Percentiles rank a stretch among this genome's conserved stretches.
phyloP scores from a whole-genome alignment of 768 basidiomycete species.

The Suillus luteus region DNA sequence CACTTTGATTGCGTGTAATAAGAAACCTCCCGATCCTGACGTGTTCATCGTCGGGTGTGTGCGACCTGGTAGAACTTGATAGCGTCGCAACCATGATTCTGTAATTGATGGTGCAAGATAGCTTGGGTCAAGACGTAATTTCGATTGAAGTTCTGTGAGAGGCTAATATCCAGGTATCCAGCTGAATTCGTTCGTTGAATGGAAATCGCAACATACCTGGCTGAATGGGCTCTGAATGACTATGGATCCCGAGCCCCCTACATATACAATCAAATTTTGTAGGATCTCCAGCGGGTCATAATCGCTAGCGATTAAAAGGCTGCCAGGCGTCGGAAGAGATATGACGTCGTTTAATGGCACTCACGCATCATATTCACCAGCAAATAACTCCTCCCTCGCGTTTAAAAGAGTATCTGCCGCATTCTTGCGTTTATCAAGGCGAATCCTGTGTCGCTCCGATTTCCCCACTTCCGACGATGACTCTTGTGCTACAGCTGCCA shows the following conservation, averaged over 20 bases:
- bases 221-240: slow-evolving; percentile 84
- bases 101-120: slow-evolving; percentile 81
- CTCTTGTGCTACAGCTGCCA: neutral
- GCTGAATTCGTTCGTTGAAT: slow-evolving; percentile 9
- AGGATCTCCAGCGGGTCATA: slow-evolving; percentile 86
- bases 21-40: slow-evolving; percentile 85
- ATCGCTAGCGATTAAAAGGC: slow-evolving; percentile 78
- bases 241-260: slow-evolving; percentile 84
- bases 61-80: slow-evolving; percentile 95
- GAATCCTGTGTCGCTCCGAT: slow-evolving; percentile 70
- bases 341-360: slow-evolving; percentile 7
- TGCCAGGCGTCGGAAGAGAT: slow-evolving; percentile 29
- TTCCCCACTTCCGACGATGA: slow-evolving; percentile 3
- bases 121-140: slow-evolving; percentile 61
- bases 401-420: slow-evolving; percentile 61
- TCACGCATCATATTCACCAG: slow-evolving; percentile 88
- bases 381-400: slow-evolving; percentile 79
- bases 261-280: slow-evolving; percentile 68
- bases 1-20: slow-evolving; percentile 88
- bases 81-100: slow-evolving; percentile 85
- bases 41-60: slow-evolving; percentile 95
- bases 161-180: slow-evolving; percentile 43
- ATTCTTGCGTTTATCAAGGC: slow-evolving; percentile 76
- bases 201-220: slow-evolving; percentile 51
- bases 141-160: slow-evolving; percentile 74